Base-by-base conservation (phyloP, 2,329 filamentous ascomycete species). In the Akanthomyces muscarius region DNA sequence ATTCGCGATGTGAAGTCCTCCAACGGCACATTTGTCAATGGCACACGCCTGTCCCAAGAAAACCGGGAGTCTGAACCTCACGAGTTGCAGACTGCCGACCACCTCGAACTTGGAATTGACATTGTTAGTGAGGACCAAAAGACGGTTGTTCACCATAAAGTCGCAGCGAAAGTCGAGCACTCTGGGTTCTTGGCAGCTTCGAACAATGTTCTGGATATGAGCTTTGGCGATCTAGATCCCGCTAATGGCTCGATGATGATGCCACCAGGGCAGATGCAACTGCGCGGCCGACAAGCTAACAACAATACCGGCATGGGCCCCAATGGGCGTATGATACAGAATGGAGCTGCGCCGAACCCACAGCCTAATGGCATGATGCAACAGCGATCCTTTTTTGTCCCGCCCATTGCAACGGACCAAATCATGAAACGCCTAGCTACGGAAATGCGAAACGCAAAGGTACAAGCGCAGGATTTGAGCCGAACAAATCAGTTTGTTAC, bases 41-140 rank as follows among this genome's bases (percentile, higher is more conserved):
- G 92, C 23, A 86, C 89, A 61, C 88, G 95, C 36, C 76, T 99
- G 64, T 98, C 95, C 2, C 91, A 88, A 61, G 95, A 99, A 74
- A 99, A 97, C 71, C 87, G 93, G 69, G 95, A 99, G 76, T 98
- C 94, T 0, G 95, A 98, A 65, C 93, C 95, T 0, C 92, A 97
- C 73, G 94, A 98, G 73, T 80, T 99, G 41, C 89, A 93, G 71
- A 92, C 94, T 64, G 89, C 92, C 68, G 95, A 99, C 72, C 91
- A 95, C 66, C 80, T 99, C 60, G 95, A 99, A 73, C 83, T 99
- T 42, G 95, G 95, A 62, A 99, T 99, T 70, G 95, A 99, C 73
- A 99, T 99, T 71, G 94, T 99, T 58, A 97, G 92, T 75, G 95
- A 99, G 75, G 95, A 99, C 73, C 94, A 98, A 74, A 98, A 97